These are phyloP conservation scores for Parietichytrium sp. DNA, from an alignment of 108 stramenopile genomes.

Conservation along the genomic window DNA sequence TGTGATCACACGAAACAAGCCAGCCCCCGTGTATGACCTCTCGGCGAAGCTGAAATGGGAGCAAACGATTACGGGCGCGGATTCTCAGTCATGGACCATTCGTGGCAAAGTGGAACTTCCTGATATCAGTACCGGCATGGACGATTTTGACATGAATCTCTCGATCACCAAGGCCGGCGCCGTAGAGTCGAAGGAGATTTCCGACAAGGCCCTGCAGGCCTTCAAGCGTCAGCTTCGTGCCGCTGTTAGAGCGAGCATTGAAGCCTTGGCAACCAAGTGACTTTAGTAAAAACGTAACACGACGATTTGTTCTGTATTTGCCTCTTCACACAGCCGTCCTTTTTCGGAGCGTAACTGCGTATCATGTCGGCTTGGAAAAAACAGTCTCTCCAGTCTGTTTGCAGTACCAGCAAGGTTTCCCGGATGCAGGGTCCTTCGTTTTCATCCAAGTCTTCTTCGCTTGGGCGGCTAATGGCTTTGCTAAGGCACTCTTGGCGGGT, in stretches of 20 bases:
- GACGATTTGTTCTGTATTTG: background rate
- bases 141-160: background rate
- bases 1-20: background rate
- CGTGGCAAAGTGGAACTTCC: background rate
- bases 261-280: background rate
- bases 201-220: background rate
- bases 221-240: background rate
- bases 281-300: background rate
- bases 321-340: background rate
- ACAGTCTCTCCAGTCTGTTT: background rate
- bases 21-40: background rate
- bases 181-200: background rate
- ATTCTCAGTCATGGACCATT: no score
- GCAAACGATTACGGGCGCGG: background rate
- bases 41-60: background rate
- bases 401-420: background rate
- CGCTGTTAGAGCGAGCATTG: background rate
- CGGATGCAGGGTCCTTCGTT: background rate
- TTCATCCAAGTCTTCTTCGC: background rate
- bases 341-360: background rate
- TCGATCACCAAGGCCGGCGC: background rate
- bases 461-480: no score
- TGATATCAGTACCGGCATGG: slow-evolving; percentile 12
- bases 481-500: no score
- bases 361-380: background rate